A percentile compares a stretch with the other conserved stretches of the same genome.
phyloP scores from a whole-genome alignment of 257 asterid genomes.

The Penstemon barbatus region DNA sequence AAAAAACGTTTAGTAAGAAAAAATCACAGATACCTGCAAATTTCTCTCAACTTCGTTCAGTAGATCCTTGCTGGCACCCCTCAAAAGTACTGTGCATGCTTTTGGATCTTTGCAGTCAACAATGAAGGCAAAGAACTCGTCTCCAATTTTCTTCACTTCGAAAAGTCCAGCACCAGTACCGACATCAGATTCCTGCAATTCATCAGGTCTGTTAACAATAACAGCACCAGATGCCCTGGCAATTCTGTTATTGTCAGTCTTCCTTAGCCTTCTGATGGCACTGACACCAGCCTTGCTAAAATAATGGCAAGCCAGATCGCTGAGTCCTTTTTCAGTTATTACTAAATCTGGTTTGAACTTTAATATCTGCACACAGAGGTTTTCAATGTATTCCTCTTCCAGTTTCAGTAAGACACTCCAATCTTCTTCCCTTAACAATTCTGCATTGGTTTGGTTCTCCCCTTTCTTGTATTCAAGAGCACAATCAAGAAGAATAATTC shows the following conservation, averaged over 20 bases:
- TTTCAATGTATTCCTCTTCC: constrained; percentile 96
- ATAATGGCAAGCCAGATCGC: constrained; percentile 90
- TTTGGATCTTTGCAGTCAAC: constrained; percentile 91
- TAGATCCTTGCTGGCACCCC: constrained; percentile 98
- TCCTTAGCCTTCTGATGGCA: constrained; percentile 92
- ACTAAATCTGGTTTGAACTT: constrained; percentile 90
- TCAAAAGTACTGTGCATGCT: constrained; percentile 88
- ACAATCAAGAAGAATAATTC: constrained; percentile 88
- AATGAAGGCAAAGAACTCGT: constrained; percentile 81
- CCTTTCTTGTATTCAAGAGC: constrained; percentile 98
- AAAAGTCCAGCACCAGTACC: constrained; percentile 95
- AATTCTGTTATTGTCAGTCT: constrained; percentile 88
- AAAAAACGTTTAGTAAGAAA: constrained; percentile 5
- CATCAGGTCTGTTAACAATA: constrained; percentile 92
- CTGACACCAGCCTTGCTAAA: constrained; percentile 93
- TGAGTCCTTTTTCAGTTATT: constrained; percentile 87
- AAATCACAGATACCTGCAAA: constrained; percentile 64
- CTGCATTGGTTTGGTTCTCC: constrained; percentile 96
- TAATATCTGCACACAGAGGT: constrained; percentile 65
- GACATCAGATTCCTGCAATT: constrained; percentile 94
- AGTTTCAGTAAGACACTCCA: constrained; percentile 86
- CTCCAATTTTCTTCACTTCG: constrained; percentile 95
- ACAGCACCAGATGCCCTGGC: constrained; percentile 98
- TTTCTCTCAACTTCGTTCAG: constrained; percentile 97
- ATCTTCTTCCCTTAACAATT: constrained; percentile 87